These are phyloP conservation scores for Xerocomus cyaneibrunnescens DNA, from an alignment of 1,284 basidiomycete species.

Conservation along the genomic window DNA sequence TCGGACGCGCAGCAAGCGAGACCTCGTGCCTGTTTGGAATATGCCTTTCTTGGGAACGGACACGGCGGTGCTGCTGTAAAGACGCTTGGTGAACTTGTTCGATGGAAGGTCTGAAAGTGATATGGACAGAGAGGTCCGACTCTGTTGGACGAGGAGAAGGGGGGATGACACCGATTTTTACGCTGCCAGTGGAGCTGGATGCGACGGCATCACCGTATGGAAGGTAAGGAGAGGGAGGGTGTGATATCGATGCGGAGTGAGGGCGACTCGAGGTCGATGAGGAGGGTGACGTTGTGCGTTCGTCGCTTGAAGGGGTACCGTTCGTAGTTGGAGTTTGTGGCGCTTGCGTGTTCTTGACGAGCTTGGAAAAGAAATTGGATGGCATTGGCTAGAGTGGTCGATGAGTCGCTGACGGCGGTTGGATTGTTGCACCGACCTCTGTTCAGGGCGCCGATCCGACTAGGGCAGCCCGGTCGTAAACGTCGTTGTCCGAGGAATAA, in stretches of 20 bases:
- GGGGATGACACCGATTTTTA: conserved; percentile 33
- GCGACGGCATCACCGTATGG: conserved; percentile 13
- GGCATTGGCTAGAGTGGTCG: conserved; percentile 37
- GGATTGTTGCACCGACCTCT: conserved; percentile 5
- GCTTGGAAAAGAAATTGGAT: conserved; percentile 50
- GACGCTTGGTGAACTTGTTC: conserved; percentile 23
- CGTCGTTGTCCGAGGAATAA: not conserved
- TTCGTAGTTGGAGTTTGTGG: conserved; percentile 6
- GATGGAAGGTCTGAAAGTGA: conserved; percentile 10
- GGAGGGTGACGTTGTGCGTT: not conserved
- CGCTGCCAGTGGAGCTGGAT: conserved; percentile 29
- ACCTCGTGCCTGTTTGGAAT: conserved; percentile 34
- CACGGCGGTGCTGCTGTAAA: conserved; percentile 31
- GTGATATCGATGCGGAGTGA: conserved; percentile 31
- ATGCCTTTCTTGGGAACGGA: conserved; percentile 33
- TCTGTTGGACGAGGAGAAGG: conserved; percentile 26
- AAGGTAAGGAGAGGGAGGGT: conserved; percentile 20
- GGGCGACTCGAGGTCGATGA: conserved; percentile 9
- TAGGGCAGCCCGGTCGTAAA: not conserved
- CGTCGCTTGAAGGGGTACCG: conserved; percentile 3
- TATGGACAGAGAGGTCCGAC: conserved; percentile 17
- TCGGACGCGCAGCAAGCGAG: conserved; percentile 35
- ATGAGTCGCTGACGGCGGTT: not conserved
- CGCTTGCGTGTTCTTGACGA: conserved; percentile 39
- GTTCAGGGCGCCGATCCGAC: not conserved